phyloP scores from a whole-genome alignment of 2,329 filamentous ascomycete species.

The Dactylonectria estremocensis region DNA sequence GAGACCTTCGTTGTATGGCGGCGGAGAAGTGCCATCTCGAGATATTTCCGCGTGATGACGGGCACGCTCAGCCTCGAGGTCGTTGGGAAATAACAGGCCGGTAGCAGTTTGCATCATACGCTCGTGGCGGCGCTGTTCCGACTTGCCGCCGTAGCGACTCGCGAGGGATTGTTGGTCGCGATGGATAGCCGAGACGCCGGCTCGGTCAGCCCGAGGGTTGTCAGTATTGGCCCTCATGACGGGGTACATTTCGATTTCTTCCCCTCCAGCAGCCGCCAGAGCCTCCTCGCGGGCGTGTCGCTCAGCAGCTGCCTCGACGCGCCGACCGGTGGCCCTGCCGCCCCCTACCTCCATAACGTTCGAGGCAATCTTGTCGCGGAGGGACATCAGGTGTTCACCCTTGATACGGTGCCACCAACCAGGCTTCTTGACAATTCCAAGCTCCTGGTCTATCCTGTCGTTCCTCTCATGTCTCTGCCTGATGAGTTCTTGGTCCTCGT shows the following conservation, averaged over 20 bases:
- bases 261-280: conserved; percentile 46
- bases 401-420: conserved; percentile 76
- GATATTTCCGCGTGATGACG: conserved; percentile 14
- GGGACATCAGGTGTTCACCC: conserved; percentile 59
- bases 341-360: conserved; percentile 71
- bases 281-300: conserved; percentile 52
- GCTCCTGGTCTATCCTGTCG: conserved; percentile 69
- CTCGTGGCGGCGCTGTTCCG: conserved; percentile 62
- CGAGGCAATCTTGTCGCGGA: conserved; percentile 68
- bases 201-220: conserved; percentile 53
- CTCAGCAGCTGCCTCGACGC: conserved; percentile 59
- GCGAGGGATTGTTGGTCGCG: conserved; percentile 30
- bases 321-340: conserved; percentile 60
- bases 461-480: conserved; percentile 73
- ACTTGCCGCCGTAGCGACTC: conserved; percentile 58
- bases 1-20: conserved; percentile 54
- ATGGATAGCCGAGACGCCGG: conserved; percentile 48
- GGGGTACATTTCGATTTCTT: conserved; percentile 58
- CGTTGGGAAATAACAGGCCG: conserved; percentile 65
- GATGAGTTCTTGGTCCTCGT: conserved; percentile 80
- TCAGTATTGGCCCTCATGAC: conserved; percentile 41
- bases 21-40: conserved; percentile 60
- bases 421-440: conserved; percentile 74
- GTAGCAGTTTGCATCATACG: conserved; percentile 61
- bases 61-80: conserved; percentile 51